Base-by-base conservation (phyloP, 164 flowering plant genomes). In the Chimonanthus praecox region DNA sequence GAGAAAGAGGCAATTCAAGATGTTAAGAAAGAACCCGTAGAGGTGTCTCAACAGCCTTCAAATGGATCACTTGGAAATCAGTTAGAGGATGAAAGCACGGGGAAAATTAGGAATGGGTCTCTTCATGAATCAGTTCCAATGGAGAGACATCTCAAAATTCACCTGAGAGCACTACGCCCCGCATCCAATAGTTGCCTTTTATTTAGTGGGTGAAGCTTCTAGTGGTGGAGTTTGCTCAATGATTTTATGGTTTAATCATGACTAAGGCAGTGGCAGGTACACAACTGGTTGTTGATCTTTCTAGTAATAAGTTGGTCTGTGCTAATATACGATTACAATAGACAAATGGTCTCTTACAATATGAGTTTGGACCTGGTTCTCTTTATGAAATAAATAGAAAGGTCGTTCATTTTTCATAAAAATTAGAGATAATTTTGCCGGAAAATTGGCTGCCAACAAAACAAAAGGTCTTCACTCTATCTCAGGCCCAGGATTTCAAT, bases 91-190 rank as follows among this genome's bases (percentile, higher is more conserved):
- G 33, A 69, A 49, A 71, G 47, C 16, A 15, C 58, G 7, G 64
- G 21, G 33, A 71, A 49, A 20, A n/a, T 2, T 7, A 47, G 71
- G n/a, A 69, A 62, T 60, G 67, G 76, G 21, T 74, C 72, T 47
- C 58, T 63, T 21, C 66, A 3, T 49, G 76, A 49, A 47, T 33
- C 67, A 47, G 67, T 5, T 43, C 72, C 58, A 72, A 48, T 16
- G 76, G 60, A 54, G 5, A 54, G 16, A 2, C 60, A 2, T 49
- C 72, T 54, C 71, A 73, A 49, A 49, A 11, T 11, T 74, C 76
- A 45, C 8, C 71, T 2, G 46, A 66, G 47, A 49, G 60, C 6
- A 13, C 66, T 7, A 47, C 54, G 4, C 72, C 76, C 49, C 33
- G 51, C 21, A 9, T 49, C 47, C 47, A 69, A 49, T 54, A 69